phyloP scores from a whole-genome alignment of 352 stramenopile species.

The Pythium rhizo-oryzae region DNA sequence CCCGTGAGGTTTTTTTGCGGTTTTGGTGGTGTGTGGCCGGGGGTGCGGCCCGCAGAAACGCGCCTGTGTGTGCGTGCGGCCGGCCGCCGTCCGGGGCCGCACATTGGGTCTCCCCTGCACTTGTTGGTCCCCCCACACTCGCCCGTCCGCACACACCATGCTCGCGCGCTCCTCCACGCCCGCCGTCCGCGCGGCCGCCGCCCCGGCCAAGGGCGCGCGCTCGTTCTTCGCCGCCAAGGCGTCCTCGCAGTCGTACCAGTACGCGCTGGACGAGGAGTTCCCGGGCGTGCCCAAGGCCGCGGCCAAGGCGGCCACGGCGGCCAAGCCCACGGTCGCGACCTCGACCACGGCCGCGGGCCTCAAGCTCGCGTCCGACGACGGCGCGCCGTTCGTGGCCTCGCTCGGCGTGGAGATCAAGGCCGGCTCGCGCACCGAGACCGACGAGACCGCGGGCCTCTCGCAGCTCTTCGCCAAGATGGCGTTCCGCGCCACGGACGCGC shows the following conservation, averaged over 20 bases:
- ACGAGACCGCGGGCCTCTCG: conserved; percentile 73
- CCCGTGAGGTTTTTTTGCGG: conserved; percentile 27
- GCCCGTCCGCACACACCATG: conserved; percentile 10
- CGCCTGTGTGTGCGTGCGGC: neutral
- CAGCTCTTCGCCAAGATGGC: conserved; percentile 85
- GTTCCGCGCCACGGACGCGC: conserved; percentile 72
- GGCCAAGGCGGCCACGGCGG: conserved; percentile 40
- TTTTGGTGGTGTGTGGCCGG: conserved; percentile 27
- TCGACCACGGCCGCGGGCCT: conserved; percentile 54
- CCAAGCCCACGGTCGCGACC: conserved; percentile 30
- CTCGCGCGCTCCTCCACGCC: conserved; percentile 23
- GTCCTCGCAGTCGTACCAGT: conserved; percentile 58
- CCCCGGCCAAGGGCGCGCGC: conserved; percentile 35
- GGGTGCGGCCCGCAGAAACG: conserved; percentile 24
- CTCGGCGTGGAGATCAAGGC: conserved; percentile 68
- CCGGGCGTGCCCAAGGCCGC: conserved; percentile 44
- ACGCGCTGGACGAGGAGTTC: conserved; percentile 69
- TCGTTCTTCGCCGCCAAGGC: conserved; percentile 65
- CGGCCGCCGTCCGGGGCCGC: neutral
- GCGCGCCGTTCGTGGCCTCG: conserved; percentile 50
- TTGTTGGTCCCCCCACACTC: neutral
- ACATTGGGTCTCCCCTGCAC: neutral
- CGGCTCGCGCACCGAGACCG: conserved; percentile 63
- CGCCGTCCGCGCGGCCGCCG: conserved; percentile 24
- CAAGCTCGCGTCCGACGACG: conserved; percentile 62